phyloP scores from a whole-genome alignment of 129 eudicot genomes.

The Tagetes erecta region DNA sequence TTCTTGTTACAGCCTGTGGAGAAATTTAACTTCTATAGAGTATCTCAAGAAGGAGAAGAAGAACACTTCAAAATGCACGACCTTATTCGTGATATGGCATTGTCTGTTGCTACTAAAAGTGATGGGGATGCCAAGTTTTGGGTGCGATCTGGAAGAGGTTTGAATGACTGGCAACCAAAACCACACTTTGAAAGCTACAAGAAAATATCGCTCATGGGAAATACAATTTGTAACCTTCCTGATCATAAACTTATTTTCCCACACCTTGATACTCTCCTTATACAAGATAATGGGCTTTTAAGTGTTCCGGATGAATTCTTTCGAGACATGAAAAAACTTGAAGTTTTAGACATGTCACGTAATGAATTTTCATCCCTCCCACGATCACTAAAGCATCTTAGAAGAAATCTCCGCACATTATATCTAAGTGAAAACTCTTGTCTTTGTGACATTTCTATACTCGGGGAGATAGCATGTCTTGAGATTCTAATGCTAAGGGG shows the following conservation, averaged over 20 bases:
- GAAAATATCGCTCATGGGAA: constrained; percentile 18
- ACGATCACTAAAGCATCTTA: constrained; percentile 9
- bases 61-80: constrained; percentile 12
- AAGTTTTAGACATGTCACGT: constrained; percentile 3
- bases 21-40: not conserved
- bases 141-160: not conserved
- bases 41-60: not conserved
- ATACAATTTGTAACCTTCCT: constrained; percentile 1
- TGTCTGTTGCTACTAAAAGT: not conserved
- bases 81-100: constrained; percentile 23
- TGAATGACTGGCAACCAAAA: constrained; percentile 18
- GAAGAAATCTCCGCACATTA: not conserved
- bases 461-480: constrained; percentile 14
- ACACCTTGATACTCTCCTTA: constrained; percentile 8
- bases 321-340: constrained; percentile 11
- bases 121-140: not conserved
- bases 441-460: not conserved
- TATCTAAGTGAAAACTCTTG: not conserved
- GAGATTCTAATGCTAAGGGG: constrained; percentile 7
- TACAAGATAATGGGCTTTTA: not conserved
- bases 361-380: not conserved
- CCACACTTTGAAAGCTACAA: not conserved
- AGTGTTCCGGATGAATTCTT: not conserved
- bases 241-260: not conserved
- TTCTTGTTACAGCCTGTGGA: not conserved